Evolutionary conservation across 768 basidiomycete species (phyloP).

Genomic region (Termitomyces sp.): DNA sequence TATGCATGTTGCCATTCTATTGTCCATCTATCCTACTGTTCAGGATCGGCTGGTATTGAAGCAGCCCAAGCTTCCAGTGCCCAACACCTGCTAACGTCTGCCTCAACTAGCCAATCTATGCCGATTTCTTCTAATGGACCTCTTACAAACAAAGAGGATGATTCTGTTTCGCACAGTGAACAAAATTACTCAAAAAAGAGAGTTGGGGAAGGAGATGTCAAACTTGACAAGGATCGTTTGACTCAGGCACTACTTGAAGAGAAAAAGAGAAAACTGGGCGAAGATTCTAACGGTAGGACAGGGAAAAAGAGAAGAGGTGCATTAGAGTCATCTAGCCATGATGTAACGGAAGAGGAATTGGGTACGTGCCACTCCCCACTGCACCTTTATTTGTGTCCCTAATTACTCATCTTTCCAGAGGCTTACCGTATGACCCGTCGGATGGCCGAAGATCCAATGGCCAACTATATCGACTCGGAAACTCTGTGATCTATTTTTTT

Average conservation of each 20-base stretch:
- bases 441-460: conserved; percentile 87
- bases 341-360: conserved; percentile 86
- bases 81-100: conserved; percentile 52
- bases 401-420: conserved; percentile 44
- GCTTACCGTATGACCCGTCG: conserved; percentile 82
- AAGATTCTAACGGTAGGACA: conserved; percentile 50
- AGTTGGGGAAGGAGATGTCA: conserved; percentile 76
- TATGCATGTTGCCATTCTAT: conserved; percentile 92
- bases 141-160: conserved; percentile 18
- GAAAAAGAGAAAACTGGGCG: conserved; percentile 69
- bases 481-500: not conserved
- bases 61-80: conserved; percentile 75
- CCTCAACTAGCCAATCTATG: conserved; percentile 22
- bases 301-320: conserved; percentile 58
- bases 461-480: conserved; percentile 75
- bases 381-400: conserved; percentile 9
- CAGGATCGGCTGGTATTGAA: conserved; percentile 79
- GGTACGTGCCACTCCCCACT: conserved; percentile 39
- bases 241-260: conserved; percentile 72
- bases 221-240: conserved; percentile 65
- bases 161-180: conserved; percentile 38
- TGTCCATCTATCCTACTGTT: conserved; percentile 86
- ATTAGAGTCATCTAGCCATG: conserved; percentile 49
- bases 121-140: conserved; percentile 13
- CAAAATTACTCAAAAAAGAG: conserved; percentile 77